Evolutionary conservation across 257 asterid species (phyloP).

Genomic region (Nicotiana obtusifolia): DNA sequence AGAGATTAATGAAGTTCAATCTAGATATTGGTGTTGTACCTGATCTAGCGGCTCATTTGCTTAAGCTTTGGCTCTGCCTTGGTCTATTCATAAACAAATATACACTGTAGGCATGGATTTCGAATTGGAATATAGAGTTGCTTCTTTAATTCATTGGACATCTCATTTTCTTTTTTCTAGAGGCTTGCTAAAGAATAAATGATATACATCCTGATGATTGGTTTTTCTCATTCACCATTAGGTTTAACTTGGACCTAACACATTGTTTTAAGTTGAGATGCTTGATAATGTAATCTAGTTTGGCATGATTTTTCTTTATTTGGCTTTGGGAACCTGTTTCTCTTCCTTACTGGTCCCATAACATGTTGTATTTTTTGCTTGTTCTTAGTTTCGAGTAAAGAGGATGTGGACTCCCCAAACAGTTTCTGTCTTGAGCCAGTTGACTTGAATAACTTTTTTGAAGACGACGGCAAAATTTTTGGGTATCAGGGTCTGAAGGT

Average conservation of each 20-base stretch:
- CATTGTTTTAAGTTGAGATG: neutral
- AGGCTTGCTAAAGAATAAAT: neutral
- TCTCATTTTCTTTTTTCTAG: neutral
- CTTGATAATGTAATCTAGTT: neutral
- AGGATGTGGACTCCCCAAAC: conserved; percentile 63
- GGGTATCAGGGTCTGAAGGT: conserved; percentile 88
- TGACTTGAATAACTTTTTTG: conserved; percentile 71
- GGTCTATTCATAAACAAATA: neutral
- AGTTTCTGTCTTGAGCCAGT: conserved; percentile 58
- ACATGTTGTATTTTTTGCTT: neutral
- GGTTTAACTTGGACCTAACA: neutral
- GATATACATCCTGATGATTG: neutral
- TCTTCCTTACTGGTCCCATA: neutral
- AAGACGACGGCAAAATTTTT: conserved; percentile 71
- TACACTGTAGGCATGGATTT: neutral
- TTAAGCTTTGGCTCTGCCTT: neutral
- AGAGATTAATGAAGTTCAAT: neutral
- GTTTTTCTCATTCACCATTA: neutral
- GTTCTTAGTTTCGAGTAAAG: conserved; percentile 56
- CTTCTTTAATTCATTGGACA: neutral
- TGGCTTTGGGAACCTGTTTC: neutral
- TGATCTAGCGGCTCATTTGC: neutral
- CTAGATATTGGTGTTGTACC: neutral
- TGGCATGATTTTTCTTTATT: neutral
- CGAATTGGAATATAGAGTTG: neutral